phyloP scores from a whole-genome alignment of 441 rosid genomes.

The Corymbia calophylla region DNA sequence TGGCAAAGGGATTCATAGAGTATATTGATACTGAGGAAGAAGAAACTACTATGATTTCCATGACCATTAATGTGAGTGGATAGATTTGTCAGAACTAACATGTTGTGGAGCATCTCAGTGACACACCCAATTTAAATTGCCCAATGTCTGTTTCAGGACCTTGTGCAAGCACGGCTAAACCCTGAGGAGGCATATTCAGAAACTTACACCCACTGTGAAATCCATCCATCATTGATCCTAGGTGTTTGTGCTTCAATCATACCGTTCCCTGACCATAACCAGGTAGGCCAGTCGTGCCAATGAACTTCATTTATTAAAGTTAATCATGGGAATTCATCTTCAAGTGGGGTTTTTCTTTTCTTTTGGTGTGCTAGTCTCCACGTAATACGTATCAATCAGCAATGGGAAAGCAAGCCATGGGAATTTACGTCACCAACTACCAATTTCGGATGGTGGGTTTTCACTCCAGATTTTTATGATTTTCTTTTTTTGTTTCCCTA shows the following conservation, averaged over 20 bases:
- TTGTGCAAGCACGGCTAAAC: constrained; percentile 74
- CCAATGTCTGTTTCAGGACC: constrained; percentile 51
- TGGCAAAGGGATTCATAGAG: constrained; percentile 80
- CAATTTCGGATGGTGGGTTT: constrained; percentile 85
- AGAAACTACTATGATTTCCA: constrained; percentile 98
- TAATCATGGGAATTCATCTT: background rate
- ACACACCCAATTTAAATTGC: background rate
- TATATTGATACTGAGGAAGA: constrained; percentile 98
- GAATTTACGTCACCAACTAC: constrained; percentile 95
- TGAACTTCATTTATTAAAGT: background rate
- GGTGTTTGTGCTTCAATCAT: constrained; percentile 99
- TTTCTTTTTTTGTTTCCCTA: background rate
- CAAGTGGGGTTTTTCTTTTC: background rate
- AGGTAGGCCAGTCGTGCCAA: constrained; percentile 34
- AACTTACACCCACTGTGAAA: constrained; percentile 96
- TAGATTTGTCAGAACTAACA: background rate
- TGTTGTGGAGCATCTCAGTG: background rate
- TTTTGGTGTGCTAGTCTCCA: constrained; percentile 59
- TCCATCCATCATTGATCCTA: constrained; percentile 92
- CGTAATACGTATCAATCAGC: constrained; percentile 99
- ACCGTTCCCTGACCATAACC: constrained; percentile 99
- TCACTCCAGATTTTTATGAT: background rate
- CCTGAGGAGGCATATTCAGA: constrained; percentile 81
- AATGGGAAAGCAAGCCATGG: constrained; percentile 99
- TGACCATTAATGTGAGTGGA: constrained; percentile 90